Evolutionary conservation across 371 early-diverging fungal genomes (phyloP), one percentile per base, ranked within the genome.

Genomic region (Amoeboradix gromovi): DNA sequence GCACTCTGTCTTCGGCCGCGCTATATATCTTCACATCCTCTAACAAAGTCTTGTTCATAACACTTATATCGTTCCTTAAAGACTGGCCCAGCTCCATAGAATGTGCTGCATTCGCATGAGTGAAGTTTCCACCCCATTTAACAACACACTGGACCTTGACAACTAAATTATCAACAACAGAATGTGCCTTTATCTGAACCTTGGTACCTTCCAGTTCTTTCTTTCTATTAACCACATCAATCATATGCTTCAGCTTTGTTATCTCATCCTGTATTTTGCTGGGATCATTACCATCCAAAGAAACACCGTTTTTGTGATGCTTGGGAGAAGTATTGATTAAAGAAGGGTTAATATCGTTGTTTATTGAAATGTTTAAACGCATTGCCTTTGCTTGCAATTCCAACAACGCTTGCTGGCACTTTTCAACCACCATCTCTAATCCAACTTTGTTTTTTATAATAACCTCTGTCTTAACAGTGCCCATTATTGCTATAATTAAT

Each of bases 121-220:
- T 96, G 75, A 92, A 92, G 78, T 71, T 1, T 5, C 96, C 32
- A 92, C 94, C 96, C 72, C 94, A 95, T 74, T 95, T 95, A 69
- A 94, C 87, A 74, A 92, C 86, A 28, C 93, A 76, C 77, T 92
- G 91, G 5, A 89, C 75, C 70, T 89, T 88, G 31, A 82, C 79
- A 0, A 91, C 78, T 65, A 78, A 78, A 30, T 84, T 78, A 30
- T 29, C 48, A 66, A 85, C 85, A 69, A 78, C 79, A 71, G 80
- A 86, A 1, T 79, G 76, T 0, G 94, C 90, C 74, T 91, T 90
- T 17, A 92, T 72, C 72, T 95, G 96, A 28, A 93, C 87, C 71
- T 94, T 95, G 66, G 93, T 92, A 1, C 92, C 94, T 0, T 86
- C 84, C n/a, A 88, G 73, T 29, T 77, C 79, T 1, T 84, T 82